These are phyloP conservation scores for Zopfochytrium polystomum DNA, from an alignment of 371 early-diverging fungal species.

Conservation along the genomic window DNA sequence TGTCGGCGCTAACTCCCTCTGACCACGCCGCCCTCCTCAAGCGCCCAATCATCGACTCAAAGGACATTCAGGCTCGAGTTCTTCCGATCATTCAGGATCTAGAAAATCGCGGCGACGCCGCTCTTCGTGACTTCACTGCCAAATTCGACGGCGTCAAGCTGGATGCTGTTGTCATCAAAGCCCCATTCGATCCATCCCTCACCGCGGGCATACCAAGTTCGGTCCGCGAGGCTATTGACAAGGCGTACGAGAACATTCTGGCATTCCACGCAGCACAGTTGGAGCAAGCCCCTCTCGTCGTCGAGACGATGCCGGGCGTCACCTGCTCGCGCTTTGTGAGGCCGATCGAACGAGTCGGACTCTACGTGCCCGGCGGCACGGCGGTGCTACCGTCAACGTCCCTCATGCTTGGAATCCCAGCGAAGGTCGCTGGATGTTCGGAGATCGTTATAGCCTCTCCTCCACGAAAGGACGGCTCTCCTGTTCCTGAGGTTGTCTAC, in stretches of 20 bases:
- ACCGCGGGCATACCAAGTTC: conserved; percentile 61
- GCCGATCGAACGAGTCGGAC: conserved; percentile 92
- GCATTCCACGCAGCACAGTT: conserved; percentile 94
- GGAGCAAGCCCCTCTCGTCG: conserved; percentile 61
- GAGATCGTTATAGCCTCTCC: conserved; percentile 97
- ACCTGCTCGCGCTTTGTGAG: conserved; percentile 86
- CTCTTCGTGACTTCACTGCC: conserved; percentile 74
- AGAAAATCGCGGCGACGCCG: conserved; percentile 78
- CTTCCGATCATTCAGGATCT: conserved; percentile 88
- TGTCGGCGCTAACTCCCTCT: conserved; percentile 30
- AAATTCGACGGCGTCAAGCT: conserved; percentile 89
- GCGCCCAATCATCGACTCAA: conserved; percentile 88
- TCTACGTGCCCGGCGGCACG: conserved; percentile 98
- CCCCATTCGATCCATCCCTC: conserved; percentile 75
- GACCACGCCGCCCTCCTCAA: conserved; percentile 67
- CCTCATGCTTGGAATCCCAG: conserved; percentile 95
- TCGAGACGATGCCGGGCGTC: conserved; percentile 97
- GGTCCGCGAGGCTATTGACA: conserved; percentile 85
- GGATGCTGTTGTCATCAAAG: conserved; percentile 64
- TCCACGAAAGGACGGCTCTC: conserved; percentile 84
- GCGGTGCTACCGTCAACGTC: conserved; percentile 94
- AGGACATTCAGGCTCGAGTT: conserved; percentile 80
- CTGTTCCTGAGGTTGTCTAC: conserved; percentile 94
- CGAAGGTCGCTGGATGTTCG: conserved; percentile 92
- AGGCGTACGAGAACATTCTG: conserved; percentile 87